A percentile compares a stretch with the other conserved stretches of the same genome.
Conservation (phyloP, 1,284 basidiomycete species). For the Ustilago sp. region DNA sequence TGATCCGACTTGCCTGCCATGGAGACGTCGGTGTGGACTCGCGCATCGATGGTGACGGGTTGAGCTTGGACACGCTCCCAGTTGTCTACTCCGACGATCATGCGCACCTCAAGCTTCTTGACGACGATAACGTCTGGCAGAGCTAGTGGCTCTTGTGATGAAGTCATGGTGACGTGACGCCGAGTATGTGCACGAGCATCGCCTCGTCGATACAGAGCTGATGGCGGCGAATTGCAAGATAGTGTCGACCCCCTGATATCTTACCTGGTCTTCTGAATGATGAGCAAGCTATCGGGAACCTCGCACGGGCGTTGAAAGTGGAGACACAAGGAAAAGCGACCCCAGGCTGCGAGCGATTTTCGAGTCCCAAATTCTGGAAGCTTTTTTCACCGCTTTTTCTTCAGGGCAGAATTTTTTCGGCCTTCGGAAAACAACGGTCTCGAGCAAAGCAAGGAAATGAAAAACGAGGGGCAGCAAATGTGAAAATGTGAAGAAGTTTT, state of each 20-base stretch:
- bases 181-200: not conserved
- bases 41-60: conserved; percentile 75
- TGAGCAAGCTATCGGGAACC: not conserved
- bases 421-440: conserved; percentile 25
- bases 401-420: not conserved
- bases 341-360: not conserved
- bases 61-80: conserved; percentile 71
- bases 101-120: conserved; percentile 60
- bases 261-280: too few relatives aligned
- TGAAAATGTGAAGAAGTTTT: too few relatives aligned
- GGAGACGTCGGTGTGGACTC: conserved; percentile 75
- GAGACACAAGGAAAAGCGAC: not conserved
- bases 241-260: not conserved
- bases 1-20: conserved; percentile 75
- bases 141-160: conserved; percentile 14
- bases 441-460: not conserved
- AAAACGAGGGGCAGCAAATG: conserved; percentile 5
- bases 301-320: not conserved
- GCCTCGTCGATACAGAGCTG: too few relatives aligned
- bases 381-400: conserved; percentile 8
- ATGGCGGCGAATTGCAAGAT: not conserved
- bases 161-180: conserved; percentile 17
- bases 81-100: conserved; percentile 63
- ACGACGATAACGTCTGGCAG: conserved; percentile 63
- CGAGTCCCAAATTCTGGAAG: not conserved